Evolutionary conservation across 192 early-diverging fungal genomes (phyloP), one percentile per base, ranked within the genome.

Genomic region (Gamsiella multidivaricata): DNA sequence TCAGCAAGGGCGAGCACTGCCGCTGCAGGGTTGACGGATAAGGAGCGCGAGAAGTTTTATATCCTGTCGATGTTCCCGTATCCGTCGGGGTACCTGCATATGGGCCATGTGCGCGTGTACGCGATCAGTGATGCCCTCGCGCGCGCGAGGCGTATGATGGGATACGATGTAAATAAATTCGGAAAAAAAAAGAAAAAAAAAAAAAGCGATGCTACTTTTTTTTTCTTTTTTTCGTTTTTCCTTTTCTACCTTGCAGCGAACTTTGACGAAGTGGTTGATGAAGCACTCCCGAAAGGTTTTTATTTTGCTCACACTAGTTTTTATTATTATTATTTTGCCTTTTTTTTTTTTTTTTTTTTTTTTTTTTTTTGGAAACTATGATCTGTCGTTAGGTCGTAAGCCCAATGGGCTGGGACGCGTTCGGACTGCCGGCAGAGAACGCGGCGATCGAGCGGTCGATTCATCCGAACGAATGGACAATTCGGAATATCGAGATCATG

Each of bases 331-430:
- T n/a, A n/a, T n/a, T n/a, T n/a, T n/a, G n/a, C n/a, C n/a, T 52
- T 51, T 47, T 37, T 37, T 31, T 22, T 18, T 28, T 33, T 1
- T 23, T 17, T 29, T 29, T n/a, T n/a, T n/a, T n/a, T n/a, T n/a
- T n/a, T n/a, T n/a, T n/a, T n/a, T n/a, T n/a, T n/a, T n/a, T n/a
- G 2, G 18, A 33, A 1, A 5, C 68, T 37, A 57, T 57, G 33
- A 9, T n/a, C n/a, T n/a, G n/a, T n/a, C n/a, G n/a, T n/a, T 57
- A 88, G 88, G 87, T 95, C 12, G 79, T 96, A 1, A 88, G 94
- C 65, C 97, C 97, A 5, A 98, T 98, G 90, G 97, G 94, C 15
- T 98, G 96, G 95, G 97, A 98, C 73, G 91, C 95, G 8, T 98
- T 98, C 83, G 97, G 97, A 1, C 82, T 98, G n/a, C 97, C 97